Conservation (phyloP, 2,329 filamentous ascomycete species). For the Pseudocercospora fijiensis region DNA sequence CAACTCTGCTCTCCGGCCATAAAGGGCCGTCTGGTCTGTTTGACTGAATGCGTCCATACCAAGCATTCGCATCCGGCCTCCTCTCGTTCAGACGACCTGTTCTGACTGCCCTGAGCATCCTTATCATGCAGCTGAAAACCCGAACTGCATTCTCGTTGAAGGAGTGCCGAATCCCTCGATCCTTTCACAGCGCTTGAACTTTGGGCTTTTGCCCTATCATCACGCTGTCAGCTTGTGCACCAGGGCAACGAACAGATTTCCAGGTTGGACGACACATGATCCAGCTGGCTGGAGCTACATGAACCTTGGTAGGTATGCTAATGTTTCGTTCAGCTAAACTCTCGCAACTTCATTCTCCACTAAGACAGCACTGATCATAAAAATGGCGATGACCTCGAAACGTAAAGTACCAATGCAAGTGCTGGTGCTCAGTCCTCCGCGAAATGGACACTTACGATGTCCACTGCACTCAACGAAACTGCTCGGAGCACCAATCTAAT, state of each 20-base stretch:
- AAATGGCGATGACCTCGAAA: neutral
- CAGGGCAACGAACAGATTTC: neutral
- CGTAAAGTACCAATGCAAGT: slow-evolving; percentile 2
- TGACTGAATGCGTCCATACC: neutral
- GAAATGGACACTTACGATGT: neutral
- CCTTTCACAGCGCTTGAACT: neutral
- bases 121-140: neutral
- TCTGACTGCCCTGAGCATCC: neutral
- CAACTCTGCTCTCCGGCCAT: neutral
- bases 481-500: neutral
- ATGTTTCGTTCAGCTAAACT: neutral
- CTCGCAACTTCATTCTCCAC: neutral
- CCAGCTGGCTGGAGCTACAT: neutral
- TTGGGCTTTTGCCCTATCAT: neutral
- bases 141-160: neutral
- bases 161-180: neutral
- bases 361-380: neutral
- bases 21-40: neutral
- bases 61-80: too few relatives aligned
- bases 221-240: neutral
- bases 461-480: neutral
- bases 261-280: neutral
- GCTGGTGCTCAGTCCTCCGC: neutral
- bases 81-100: neutral
- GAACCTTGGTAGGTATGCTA: neutral